A percentile compares a stretch with the other conserved stretches of the same genome.
Conservation (phyloP, 306 rosid genomes). For the Cucurbita pepo region DNA sequence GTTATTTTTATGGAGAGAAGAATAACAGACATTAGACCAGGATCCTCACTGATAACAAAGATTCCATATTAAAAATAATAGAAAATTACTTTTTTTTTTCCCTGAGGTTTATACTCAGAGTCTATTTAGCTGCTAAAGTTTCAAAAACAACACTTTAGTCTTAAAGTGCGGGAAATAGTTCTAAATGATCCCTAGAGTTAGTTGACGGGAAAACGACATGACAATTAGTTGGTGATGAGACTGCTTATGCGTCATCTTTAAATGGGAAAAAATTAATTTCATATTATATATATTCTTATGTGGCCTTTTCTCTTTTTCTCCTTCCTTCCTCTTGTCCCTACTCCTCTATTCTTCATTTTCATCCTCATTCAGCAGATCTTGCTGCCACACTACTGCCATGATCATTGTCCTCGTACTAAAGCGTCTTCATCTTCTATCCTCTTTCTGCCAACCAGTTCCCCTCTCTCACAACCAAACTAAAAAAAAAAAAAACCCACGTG, state of each 20-base stretch:
- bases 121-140: background rate
- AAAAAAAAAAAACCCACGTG: background rate
- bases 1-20: background rate
- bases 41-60: background rate
- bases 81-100: too few relatives aligned
- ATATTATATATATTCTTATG: background rate
- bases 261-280: background rate
- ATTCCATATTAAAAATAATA: background rate
- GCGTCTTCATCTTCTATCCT: background rate
- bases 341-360: background rate
- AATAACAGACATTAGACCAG: background rate
- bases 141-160: background rate
- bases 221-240: background rate
- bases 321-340: background rate
- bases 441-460: background rate
- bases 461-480: background rate
- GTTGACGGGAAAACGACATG: background rate
- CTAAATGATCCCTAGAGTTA: background rate
- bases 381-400: background rate
- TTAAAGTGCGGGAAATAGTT: background rate
- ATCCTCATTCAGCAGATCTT: background rate
- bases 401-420: background rate
- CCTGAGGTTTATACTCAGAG: background rate
- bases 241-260: background rate
- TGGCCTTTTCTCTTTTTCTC: background rate